Evolutionary conservation across 208 protist species (phyloP).

Genomic region (Wallacemonas rigidus): DNA sequence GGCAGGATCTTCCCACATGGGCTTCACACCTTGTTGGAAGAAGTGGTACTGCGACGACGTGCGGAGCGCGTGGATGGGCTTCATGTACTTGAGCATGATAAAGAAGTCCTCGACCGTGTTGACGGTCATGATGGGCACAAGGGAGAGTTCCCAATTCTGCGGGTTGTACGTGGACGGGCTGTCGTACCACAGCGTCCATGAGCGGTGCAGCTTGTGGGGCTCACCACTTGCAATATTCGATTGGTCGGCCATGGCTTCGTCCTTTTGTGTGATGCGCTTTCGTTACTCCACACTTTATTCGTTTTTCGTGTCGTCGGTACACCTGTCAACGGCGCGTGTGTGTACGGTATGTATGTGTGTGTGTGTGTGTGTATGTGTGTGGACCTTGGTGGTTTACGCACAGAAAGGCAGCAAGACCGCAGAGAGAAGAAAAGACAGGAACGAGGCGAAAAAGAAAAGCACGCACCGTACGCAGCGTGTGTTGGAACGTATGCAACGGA

Average conservation of each 20-base stretch:
- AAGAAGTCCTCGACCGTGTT: constrained; percentile 90
- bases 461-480: no score
- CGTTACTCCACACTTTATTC: constrained; percentile 13
- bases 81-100: constrained; percentile 81
- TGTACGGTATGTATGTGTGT: no score
- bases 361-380: no score
- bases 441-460: no score
- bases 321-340: no score
- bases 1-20: constrained; percentile 91
- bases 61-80: constrained; percentile 77
- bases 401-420: no score
- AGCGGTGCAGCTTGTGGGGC: constrained; percentile 60
- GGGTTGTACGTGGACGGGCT: constrained; percentile 80
- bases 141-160: constrained; percentile 75
- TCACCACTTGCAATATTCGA: constrained; percentile 11
- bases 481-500: background rate
- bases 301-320: background rate
- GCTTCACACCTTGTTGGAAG: constrained; percentile 89
- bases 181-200: constrained; percentile 89
- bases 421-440: no score
- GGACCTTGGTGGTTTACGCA: no score
- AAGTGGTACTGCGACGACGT: constrained; percentile 90
- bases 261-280: background rate
- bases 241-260: constrained; percentile 11
- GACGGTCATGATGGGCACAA: constrained; percentile 79